Percentiles rank a stretch among this genome's conserved stretches.
These are phyloP conservation scores for Termitomyces sp. DNA, from an alignment of 768 basidiomycete species.

Conservation along the genomic window DNA sequence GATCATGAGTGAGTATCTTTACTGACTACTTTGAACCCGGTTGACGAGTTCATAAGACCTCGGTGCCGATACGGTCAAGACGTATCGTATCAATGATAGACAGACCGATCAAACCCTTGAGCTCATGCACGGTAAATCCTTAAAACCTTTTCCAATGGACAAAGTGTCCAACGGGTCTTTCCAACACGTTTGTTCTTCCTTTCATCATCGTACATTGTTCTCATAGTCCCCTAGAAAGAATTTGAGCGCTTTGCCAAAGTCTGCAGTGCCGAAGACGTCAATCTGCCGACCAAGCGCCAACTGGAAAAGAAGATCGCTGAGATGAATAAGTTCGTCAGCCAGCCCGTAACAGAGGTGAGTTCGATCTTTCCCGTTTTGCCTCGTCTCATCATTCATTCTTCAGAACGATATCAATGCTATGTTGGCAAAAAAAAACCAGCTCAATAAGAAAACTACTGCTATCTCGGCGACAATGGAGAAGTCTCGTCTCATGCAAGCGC, in stretches of 20 bases:
- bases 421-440: constrained; percentile 58
- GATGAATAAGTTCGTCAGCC: constrained; percentile 49
- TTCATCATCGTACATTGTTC: background rate
- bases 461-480: constrained; percentile 47
- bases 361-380: background rate
- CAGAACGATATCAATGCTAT: constrained; percentile 83
- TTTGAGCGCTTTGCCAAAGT: constrained; percentile 51
- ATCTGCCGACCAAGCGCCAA: constrained; percentile 60
- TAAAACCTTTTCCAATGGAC: constrained; percentile 68
- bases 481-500: constrained; percentile 63
- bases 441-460: constrained; percentile 27
- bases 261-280: constrained; percentile 45
- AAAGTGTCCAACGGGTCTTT: constrained; percentile 77
- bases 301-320: constrained; percentile 62
- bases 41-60: constrained; percentile 32
- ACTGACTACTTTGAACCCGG: background rate
- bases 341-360: constrained; percentile 74
- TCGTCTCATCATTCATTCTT: background rate
- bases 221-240: constrained; percentile 49
- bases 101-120: constrained; percentile 62
- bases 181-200: constrained; percentile 48
- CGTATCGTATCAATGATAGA: constrained; percentile 68
- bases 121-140: constrained; percentile 70
- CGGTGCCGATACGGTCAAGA: constrained; percentile 45
- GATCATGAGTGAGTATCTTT: constrained; percentile 54